Base-by-base conservation (phyloP, 208 protist species). In the Sergeia podlipaevii region DNA sequence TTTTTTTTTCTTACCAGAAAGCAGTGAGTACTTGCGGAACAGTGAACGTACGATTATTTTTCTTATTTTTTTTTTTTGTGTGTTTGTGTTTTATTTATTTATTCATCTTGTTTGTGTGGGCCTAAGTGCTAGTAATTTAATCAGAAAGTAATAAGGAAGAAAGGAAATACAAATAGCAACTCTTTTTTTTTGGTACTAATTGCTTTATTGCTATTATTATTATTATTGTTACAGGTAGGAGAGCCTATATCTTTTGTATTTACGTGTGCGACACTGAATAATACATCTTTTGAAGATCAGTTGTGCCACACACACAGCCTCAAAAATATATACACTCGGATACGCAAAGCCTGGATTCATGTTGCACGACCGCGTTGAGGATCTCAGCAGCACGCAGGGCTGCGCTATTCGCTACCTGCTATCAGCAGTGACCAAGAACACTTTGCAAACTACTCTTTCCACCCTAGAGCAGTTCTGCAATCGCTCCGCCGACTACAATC, bases 321-420 rank as follows among this genome's bases (percentile, higher is more conserved):
- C 34, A 38, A 11, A 38, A 11, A 38, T 38, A 38, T n/a, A 38
- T 38, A 38, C 34, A n/a, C n/a, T n/a, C n/a, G n/a, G n/a, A n/a
- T n/a, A n/a, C n/a, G n/a, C n/a, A n/a, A n/a, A n/a, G n/a, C n/a
- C n/a, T n/a, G n/a, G n/a, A 30, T 32, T n/a, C n/a, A 91, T 90
- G 81, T 52, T 85, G 71, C 75, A 85, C 61, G 78, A 94, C 52
- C 77, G 80, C 55, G 77, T 85, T 4, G 76, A 79, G 42, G 87
- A 95, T 43, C 71, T 91, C 24, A 77, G 67, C 42, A 74, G 59
- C 53, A 65, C 84, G 27, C 80, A 81, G 38, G 76, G 77, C 10
- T 75, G 84, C 42, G 62, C 74, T n/a, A 73, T 92, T 27, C 78
- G 84, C 38, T 90, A 88, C 66, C 61, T 89, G 23, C 51, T 91